Percentiles rank a stretch among this genome's conserved stretches.
These are phyloP conservation scores for Yamadazyma taylorii DNA, from an alignment of 1,139 yeast genomes.

Conservation along the genomic window DNA sequence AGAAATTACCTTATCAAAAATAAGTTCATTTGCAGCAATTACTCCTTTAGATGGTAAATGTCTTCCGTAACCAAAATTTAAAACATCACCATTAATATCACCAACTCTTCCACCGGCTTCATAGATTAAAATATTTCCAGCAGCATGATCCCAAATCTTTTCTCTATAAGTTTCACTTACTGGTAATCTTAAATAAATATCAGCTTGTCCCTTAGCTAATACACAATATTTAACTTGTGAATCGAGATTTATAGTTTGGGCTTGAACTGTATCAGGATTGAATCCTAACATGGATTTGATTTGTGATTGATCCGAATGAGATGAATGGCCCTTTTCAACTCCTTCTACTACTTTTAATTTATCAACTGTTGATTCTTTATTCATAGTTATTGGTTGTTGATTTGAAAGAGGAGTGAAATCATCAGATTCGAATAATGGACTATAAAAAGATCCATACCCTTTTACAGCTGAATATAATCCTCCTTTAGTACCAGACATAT, in stretches of 20 bases:
- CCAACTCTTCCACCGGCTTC: conserved; percentile 94
- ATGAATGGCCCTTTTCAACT: conserved; percentile 95
- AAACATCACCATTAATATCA: conserved; percentile 70
- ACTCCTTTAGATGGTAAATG: conserved; percentile 83
- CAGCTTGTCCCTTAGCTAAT: conserved; percentile 88
- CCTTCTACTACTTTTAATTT: conserved; percentile 83
- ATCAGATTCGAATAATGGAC: conserved; percentile 37
- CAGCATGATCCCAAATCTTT: conserved; percentile 99
- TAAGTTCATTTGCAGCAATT: conserved; percentile 72
- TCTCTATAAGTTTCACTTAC: conserved; percentile 74
- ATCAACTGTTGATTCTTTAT: conserved; percentile 39
- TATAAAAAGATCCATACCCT: conserved; percentile 70
- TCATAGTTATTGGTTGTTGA: conserved; percentile 43
- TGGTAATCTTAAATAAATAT: conserved; percentile 86
- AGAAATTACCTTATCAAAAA: conserved; percentile 62
- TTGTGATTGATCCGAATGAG: conserved; percentile 80
- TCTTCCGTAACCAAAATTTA: conserved; percentile 89
- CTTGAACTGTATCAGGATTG: conserved; percentile 39
- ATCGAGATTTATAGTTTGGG: conserved; percentile 70
- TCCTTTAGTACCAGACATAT: conserved; percentile 48
- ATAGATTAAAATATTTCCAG: conserved; percentile 80
- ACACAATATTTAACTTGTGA: conserved; percentile 96
- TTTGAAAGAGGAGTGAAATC: conserved; percentile 38
- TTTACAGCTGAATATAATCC: conserved; percentile 76
- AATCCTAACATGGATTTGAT: conserved; percentile 65